phyloP scores from a whole-genome alignment of 768 basidiomycete species.

The Dacryopinax primogenitus region DNA sequence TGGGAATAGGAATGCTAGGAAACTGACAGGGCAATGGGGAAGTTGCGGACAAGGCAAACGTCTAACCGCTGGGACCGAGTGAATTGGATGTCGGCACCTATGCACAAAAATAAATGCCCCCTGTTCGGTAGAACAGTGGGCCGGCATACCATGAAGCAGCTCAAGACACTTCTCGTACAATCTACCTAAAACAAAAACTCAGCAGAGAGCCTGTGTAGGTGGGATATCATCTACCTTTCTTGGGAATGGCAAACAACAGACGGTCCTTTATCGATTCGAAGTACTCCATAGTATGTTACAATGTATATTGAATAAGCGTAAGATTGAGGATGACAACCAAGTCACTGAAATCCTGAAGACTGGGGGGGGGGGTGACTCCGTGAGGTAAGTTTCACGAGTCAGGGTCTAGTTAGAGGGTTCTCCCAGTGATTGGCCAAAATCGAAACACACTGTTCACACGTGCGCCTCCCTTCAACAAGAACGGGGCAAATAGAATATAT shows the following conservation, averaged over 20 bases:
- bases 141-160: slow-evolving; percentile 57
- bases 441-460: not conserved
- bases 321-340: too few relatives aligned
- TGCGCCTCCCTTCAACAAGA: too few relatives aligned
- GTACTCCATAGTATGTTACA: too few relatives aligned
- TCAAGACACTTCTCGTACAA: slow-evolving; percentile 83
- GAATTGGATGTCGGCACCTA: slow-evolving; percentile 94
- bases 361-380: not conserved
- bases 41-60: slow-evolving; percentile 86
- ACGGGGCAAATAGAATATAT: not conserved
- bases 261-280: slow-evolving; percentile 65
- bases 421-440: not conserved
- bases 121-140: slow-evolving; percentile 3
- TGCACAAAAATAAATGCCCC: not conserved
- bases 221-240: slow-evolving; percentile 61
- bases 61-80: slow-evolving; percentile 76
- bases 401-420: not conserved
- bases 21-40: slow-evolving; percentile 79
- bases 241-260: slow-evolving; percentile 87
- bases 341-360: not conserved
- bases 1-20: not conserved
- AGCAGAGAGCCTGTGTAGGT: not conserved
- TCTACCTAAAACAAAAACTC: slow-evolving; percentile 42
- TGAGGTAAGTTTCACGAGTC: slow-evolving; percentile 5
- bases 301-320: too few relatives aligned